Evolutionary conservation across 352 stramenopile genomes (phyloP).

Genomic region (Globisporangium okanoganense): DNA sequence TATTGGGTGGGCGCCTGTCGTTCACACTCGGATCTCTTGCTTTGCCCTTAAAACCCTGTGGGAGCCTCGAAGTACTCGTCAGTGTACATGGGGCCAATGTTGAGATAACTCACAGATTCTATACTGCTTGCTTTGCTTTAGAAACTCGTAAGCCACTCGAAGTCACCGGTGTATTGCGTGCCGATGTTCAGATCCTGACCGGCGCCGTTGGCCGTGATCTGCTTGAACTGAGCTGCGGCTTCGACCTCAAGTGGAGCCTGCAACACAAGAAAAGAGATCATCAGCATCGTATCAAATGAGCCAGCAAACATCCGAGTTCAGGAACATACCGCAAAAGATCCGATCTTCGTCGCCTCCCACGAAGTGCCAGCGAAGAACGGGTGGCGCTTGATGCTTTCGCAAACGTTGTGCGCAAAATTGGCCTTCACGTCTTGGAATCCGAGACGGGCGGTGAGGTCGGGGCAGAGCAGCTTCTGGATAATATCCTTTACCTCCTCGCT

Average conservation of each 20-base stretch:
- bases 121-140: constrained; percentile 20
- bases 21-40: background rate
- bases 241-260: constrained; percentile 73
- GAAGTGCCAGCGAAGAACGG: constrained; percentile 80
- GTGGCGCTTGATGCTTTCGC: constrained; percentile 75
- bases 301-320: constrained; percentile 6
- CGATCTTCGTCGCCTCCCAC: constrained; percentile 79
- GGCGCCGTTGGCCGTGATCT: constrained; percentile 50
- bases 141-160: constrained; percentile 76
- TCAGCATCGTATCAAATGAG: background rate
- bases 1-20: background rate
- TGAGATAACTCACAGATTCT: constrained; percentile 1
- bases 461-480: constrained; percentile 54
- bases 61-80: too few relatives aligned
- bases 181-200: constrained; percentile 69
- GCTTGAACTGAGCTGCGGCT: constrained; percentile 66
- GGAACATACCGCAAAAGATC: constrained; percentile 64
- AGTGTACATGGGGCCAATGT: background rate
- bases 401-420: constrained; percentile 42
- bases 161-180: constrained; percentile 61
- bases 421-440: constrained; percentile 45
- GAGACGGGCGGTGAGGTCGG: constrained; percentile 50
- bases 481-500: constrained; percentile 76
- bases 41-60: background rate
- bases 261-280: background rate